Evolutionary conservation across 2,329 filamentous ascomycete genomes (phyloP), one percentile per base, ranked within the genome.

Genomic region (Ustilaginoidea virens): DNA sequence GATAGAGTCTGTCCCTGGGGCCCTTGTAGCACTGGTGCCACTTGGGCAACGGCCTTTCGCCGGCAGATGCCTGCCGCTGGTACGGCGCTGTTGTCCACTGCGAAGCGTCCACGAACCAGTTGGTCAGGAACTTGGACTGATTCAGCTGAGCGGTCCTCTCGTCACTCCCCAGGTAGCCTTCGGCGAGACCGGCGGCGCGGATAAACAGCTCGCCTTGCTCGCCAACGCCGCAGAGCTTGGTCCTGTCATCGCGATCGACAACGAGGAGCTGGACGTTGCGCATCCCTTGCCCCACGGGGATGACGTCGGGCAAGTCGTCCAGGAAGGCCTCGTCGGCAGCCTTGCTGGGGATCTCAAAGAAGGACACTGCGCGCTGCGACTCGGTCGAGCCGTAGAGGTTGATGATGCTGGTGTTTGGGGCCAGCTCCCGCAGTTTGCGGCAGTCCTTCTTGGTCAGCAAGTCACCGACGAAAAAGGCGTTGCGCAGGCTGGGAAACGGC

Each of bases 321-420:
- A 69, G 42, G 80, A 69, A 31, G 85, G 68, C 34, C 73, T 63
- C 22, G n/a, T 12, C 14, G 22, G 7, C 24, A 8, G 61, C 66
- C 17, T 62, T 58, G 44, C 69, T 77, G 1, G 75, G 74, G 11
- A 93, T 72, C 43, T 87, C 71, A 48, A 73, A 92, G 56, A 80
- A 94, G 39, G 74, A 82, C 23, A 93, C 85, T 3, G 76, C 73
- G 40, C 83, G 63, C 45, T 80, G 73, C 0, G 80, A 87, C 51
- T 93, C 85, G 0, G 85, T 93, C 0, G 83, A 83, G 23, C 86
- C 85, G 12, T 85, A 92, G 73, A 87, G 80, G 54, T 86, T 87
- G 39, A 83, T 66, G 35, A 92, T 85, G 36, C 65, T 65, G 34
- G 72, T 73, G 37, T 87, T 86, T 0, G 68, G 62, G 0, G 79